Conservation (phyloP, 352 stramenopile genomes). For the Globisporangium orthogonon region DNA sequence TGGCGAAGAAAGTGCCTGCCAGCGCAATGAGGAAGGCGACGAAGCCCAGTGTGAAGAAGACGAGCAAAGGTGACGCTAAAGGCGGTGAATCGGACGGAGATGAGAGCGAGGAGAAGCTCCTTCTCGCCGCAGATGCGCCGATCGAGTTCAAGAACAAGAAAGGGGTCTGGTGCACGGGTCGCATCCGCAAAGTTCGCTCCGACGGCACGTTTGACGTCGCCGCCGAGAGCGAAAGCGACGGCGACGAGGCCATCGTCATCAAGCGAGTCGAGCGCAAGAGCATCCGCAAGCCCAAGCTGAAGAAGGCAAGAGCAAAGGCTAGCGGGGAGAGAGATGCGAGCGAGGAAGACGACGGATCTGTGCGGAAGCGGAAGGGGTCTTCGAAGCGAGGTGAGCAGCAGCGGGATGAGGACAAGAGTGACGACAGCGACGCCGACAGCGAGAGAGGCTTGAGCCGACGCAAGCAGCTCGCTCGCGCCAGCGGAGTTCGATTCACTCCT, state of each 20-base stretch:
- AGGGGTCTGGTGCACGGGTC: slow-evolving; percentile 26
- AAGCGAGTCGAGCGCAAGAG: slow-evolving; percentile 23
- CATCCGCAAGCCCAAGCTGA: slow-evolving; percentile 16
- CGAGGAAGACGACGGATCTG: slow-evolving; percentile 14
- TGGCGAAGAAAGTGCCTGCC: slow-evolving; percentile 22
- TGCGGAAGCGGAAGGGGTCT: slow-evolving; percentile 19
- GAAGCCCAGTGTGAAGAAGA: slow-evolving; percentile 9
- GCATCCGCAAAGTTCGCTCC: slow-evolving; percentile 23
- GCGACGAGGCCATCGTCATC: slow-evolving; percentile 21
- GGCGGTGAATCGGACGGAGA: slow-evolving; percentile 7
- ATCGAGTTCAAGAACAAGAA: slow-evolving; percentile 38
- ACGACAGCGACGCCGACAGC: slow-evolving; percentile 5
- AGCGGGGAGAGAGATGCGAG: slow-evolving; percentile 3
- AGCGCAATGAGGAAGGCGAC: slow-evolving; percentile 11
- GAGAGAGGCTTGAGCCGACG: background rate
- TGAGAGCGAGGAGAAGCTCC: slow-evolving; percentile 11
- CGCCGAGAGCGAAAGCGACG: slow-evolving; percentile 33
- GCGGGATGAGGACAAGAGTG: slow-evolving; percentile 10
- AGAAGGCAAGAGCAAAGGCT: slow-evolving; percentile 6
- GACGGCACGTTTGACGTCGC: slow-evolving; percentile 47
- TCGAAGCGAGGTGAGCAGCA: slow-evolving; percentile 11
- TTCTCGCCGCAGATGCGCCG: slow-evolving; percentile 16
- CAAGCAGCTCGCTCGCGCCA: background rate
- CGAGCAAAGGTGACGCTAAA: slow-evolving; percentile 6
- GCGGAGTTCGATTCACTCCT: slow-evolving; percentile 15